Evolutionary conservation across 2,329 filamentous ascomycete genomes (phyloP).

Genomic region (Myrmaecium sp.): DNA sequence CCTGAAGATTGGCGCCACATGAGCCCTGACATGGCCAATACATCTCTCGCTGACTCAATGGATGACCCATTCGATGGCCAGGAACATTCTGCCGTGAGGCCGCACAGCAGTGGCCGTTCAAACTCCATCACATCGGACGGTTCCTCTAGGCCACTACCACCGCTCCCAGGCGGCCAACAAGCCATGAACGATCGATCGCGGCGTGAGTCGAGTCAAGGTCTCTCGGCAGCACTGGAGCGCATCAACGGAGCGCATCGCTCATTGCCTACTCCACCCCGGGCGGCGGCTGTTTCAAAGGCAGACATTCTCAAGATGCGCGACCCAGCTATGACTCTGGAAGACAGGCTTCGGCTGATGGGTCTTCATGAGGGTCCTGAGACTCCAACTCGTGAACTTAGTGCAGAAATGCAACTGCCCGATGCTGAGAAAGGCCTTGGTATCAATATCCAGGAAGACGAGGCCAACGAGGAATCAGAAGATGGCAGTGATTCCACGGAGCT

Average conservation of each 20-base stretch:
- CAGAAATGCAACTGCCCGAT: too few species aligned
- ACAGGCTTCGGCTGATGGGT: constrained; percentile 79
- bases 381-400: constrained; percentile 20
- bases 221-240: constrained; percentile 56
- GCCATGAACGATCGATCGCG: constrained; percentile 38
- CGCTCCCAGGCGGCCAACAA: constrained; percentile 49
- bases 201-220: constrained; percentile 41
- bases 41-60: constrained; percentile 33
- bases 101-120: too few species aligned
- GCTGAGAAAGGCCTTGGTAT: too few species aligned
- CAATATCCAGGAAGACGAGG: constrained; percentile 10
- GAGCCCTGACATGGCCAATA: constrained; percentile 47
- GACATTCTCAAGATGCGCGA: constrained; percentile 64
- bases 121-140: constrained; percentile 64
- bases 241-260: constrained; percentile 49
- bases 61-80: constrained; percentile 47
- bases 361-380: constrained; percentile 37
- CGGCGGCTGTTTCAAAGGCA: constrained; percentile 51
- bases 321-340: constrained; percentile 64
- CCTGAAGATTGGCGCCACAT: constrained; percentile 87
- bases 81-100: constrained; percentile 38
- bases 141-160: constrained; percentile 71
- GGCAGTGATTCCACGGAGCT: constrained; percentile 16
- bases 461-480: constrained; percentile 20
- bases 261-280: constrained; percentile 54